These are phyloP conservation scores for Phytophthora macrochlamydospora DNA, from an alignment of 352 stramenopile species.

Conservation along the genomic window DNA sequence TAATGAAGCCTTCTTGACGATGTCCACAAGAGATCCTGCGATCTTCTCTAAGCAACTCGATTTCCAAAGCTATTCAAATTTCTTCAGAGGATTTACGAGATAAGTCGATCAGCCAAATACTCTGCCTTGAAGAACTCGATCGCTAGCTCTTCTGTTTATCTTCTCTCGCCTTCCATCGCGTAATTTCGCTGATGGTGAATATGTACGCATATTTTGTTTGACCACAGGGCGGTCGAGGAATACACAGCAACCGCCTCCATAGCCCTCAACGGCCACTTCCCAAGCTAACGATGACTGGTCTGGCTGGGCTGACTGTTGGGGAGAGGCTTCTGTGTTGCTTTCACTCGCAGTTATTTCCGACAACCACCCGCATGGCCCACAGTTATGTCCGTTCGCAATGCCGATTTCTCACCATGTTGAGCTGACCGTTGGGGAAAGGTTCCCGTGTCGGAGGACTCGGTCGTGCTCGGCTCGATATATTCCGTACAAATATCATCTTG, in stretches of 20 bases:
- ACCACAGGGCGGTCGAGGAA: no score
- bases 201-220: no score
- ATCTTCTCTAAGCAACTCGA: neutral
- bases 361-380: neutral
- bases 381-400: neutral
- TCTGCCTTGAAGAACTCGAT: no score
- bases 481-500: neutral
- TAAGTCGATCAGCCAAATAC: no score
- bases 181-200: no score
- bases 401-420: neutral
- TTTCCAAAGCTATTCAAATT: no score
- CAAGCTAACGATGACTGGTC: neutral
- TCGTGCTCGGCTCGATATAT: neutral
- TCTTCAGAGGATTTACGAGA: no score
- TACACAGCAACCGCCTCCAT: neutral
- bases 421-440: neutral
- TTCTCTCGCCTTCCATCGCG: no score
- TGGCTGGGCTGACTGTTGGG: neutral
- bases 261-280: neutral
- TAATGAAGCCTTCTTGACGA: neutral
- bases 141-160: no score
- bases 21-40: neutral
- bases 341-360: neutral
- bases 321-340: neutral
- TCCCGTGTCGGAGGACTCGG: neutral